phyloP scores from a whole-genome alignment of 371 early-diverging fungal species.

The Parasitella parasitica region DNA sequence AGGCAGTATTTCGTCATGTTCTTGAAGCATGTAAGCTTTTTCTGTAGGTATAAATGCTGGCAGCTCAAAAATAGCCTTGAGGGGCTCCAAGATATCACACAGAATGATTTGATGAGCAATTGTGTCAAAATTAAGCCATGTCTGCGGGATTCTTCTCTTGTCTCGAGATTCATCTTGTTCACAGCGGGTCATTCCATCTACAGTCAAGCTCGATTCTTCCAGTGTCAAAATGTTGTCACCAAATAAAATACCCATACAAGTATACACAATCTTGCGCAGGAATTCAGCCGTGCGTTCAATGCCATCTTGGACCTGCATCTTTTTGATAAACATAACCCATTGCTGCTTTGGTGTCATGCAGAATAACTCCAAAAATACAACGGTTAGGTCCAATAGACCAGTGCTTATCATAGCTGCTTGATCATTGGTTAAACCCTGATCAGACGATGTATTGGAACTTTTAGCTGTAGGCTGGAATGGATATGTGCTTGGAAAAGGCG shows the following conservation, averaged over 20 bases:
- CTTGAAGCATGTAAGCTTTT: background rate
- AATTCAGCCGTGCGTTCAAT: conserved; percentile 51
- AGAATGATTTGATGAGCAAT: conserved; percentile 56
- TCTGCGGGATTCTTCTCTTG: conserved; percentile 39
- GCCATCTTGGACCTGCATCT: conserved; percentile 42
- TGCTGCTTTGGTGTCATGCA: conserved; percentile 46
- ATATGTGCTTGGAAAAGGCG: conserved; percentile 43
- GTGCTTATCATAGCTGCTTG: conserved; percentile 42
- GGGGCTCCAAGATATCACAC: conserved; percentile 53
- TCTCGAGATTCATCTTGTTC: conserved; percentile 27
- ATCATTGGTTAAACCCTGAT: conserved; percentile 9
- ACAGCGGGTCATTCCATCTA: conserved; percentile 21
- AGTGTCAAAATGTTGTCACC: conserved; percentile 37
- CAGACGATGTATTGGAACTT: conserved; percentile 5
- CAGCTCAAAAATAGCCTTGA: conserved; percentile 47
- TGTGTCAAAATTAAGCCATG: conserved; percentile 61
- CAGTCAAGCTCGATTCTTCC: conserved; percentile 25
- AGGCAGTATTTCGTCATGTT: background rate
- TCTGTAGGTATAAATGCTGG: conserved; percentile 44
- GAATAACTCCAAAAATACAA: conserved; percentile 49
- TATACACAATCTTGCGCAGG: conserved; percentile 53
- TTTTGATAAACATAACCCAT: conserved; percentile 38
- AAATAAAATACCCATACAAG: conserved; percentile 50
- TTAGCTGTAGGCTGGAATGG: conserved; percentile 34
- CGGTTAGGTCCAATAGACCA: conserved; percentile 49